Evolutionary conservation across 2,329 filamentous ascomycete species (phyloP), one percentile per base, ranked within the genome.

Genomic region (Paecilomyces niveus): DNA sequence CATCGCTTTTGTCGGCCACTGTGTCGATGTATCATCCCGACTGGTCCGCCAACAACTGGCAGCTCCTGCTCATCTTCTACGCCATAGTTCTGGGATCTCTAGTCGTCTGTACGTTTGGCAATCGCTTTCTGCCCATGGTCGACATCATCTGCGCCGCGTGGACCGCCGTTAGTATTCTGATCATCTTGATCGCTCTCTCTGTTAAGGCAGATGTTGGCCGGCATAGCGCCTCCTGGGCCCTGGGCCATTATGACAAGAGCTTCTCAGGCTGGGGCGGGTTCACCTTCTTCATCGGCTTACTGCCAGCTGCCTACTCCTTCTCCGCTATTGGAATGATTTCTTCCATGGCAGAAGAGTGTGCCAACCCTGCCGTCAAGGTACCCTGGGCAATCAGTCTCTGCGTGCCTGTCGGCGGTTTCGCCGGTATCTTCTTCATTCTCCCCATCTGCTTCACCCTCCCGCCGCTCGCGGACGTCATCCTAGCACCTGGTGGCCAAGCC

Each of bases 31-130:
- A 81, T 63, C 78, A 83, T 56, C 80, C 81, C 0, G 76, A 80
- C 58, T 84, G 80, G 68, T 74, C 68, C 0, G 74, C 81, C 53
- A 80, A 78, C 51, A 69, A 77, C 29, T 91, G 87, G 79, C 87
- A 91, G 70, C 78, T 89, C 18, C 85, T 89, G 59, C 76, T 91
- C 22, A 85, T 90, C 62, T 90, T 91, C 75, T 81, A 89, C 64
- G 87, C 76, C 54, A 80, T 90, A 62, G 89, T 86, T 21, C 65
- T 90, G 1, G 64, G 85, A 21, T 86, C 83, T 61, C 85, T 90
- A 62, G 67, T 83, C 53, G 83, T 90, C 57, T 90, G 87, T 62
- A 78, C 84, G 1, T 80, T 89, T 39, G 84, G 83, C 52, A 90
- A 91, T 71, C 80, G 78, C 31, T 88, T 83, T 73, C 78, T 92